Evolutionary conservation across 192 early-diverging fungal genomes (phyloP), one percentile per base, ranked within the genome.

Genomic region (Endogone sp.): DNA sequence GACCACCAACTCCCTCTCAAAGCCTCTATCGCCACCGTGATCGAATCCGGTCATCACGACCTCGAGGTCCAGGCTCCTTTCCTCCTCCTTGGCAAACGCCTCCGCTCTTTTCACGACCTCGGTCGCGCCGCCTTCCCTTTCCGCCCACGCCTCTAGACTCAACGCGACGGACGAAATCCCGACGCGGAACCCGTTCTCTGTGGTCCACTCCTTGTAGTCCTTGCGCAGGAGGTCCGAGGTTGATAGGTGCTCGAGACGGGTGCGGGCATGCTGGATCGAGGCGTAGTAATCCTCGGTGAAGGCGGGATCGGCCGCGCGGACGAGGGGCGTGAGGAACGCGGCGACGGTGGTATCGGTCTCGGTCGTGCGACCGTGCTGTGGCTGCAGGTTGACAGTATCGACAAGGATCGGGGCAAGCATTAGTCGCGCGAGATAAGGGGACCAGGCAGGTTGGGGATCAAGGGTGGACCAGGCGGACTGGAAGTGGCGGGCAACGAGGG

Each of bases 121-220:
- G 11, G 81, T 71, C 30, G 73, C 23, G 2, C 69, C 63, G 60
- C 57, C 68, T 29, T 91, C 87, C 8, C 89, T 74, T 0, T 81
- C 66, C 9, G 73, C 65, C 81, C 85, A 86, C 31, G 73, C 80
- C 22, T 67, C 30, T 22, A 92, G 59, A 28, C 75, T 68, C 71
- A 84, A 89, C 8, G 74, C 32, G 0, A 92, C 81, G 56, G 83
- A 81, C 44, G 80, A 82, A 60, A 92, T 90, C 1, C 92, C 92
- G 22, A 91, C 56, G 26, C 73, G 69, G 57, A 81, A 68, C 0
- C 64, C 67, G 59, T 79, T 60, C 2, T 60, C 67, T 8, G 79
- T 68, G 0, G 68, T 65, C 79, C 82, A 90, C 63, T 92, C 86
- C 70, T 93, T 93, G 77, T 92, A 93, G 76, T 93, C 92, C 65